A percentile compares a stretch with the other conserved stretches of the same genome.
phyloP scores from a whole-genome alignment of 345 rosid genomes.

The Nasturtium officinale region DNA sequence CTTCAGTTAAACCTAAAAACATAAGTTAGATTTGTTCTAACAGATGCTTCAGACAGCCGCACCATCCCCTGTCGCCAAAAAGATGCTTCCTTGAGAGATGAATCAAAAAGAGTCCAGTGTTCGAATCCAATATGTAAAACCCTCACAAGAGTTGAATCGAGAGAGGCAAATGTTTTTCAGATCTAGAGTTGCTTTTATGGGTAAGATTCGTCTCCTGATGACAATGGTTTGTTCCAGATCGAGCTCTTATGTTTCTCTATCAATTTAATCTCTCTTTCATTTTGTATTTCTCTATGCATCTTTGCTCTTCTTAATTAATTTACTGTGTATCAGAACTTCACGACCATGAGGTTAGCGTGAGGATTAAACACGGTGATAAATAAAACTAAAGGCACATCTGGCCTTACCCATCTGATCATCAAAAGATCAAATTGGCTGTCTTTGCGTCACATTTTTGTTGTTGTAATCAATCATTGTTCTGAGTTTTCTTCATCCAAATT shows the following conservation, averaged over 20 bases:
- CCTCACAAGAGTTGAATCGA: background rate
- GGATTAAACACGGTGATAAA: constrained; percentile 41
- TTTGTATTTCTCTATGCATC: background rate
- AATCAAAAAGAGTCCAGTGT: background rate
- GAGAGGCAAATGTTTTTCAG: background rate
- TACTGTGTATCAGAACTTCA: constrained; percentile 46
- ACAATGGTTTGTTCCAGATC: background rate
- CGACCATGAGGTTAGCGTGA: constrained; percentile 33
- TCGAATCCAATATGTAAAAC: background rate
- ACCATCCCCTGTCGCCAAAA: constrained; percentile 10
- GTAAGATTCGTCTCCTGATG: background rate
- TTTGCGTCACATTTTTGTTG: constrained; percentile 23
- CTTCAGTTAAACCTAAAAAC: constrained; percentile 24
- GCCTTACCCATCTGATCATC: constrained; percentile 31
- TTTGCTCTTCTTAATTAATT: constrained; percentile 3
- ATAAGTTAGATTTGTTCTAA: background rate
- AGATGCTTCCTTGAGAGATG: constrained; percentile 2
- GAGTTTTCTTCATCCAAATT: too few relatives aligned
- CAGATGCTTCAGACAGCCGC: constrained; percentile 11
- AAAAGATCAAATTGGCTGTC: constrained; percentile 32
- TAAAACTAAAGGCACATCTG: constrained; percentile 3
- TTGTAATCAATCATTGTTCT: background rate
- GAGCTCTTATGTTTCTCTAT: constrained; percentile 14
- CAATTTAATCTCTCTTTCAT: background rate
- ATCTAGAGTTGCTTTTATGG: background rate